phyloP scores from a whole-genome alignment of 257 asterid genomes.

The Solanum sparsipilum region DNA sequence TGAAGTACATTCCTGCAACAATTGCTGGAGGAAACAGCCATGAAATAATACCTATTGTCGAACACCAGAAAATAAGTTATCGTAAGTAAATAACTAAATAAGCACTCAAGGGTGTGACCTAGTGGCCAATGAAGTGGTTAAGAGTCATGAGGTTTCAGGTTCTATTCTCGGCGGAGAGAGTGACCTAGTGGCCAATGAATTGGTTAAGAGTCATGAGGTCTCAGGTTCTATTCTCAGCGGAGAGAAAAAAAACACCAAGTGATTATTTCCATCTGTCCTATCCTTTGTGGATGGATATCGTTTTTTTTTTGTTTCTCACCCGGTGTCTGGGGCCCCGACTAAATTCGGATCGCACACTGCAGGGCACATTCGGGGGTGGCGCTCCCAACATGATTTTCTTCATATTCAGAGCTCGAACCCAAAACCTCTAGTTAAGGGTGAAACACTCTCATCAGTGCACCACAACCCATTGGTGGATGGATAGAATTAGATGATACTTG shows the following conservation, averaged over 20 bases:
- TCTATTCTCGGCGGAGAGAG: not conserved
- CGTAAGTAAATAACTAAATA: not conserved
- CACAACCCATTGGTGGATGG: not conserved
- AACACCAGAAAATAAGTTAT: not conserved
- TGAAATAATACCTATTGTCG: slow-evolving; percentile 49
- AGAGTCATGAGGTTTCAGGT: not conserved
- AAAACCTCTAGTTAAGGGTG: not conserved
- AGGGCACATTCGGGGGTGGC: not conserved
- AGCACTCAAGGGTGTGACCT: not conserved
- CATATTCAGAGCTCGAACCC: not conserved
- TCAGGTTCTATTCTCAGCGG: too few species aligned
- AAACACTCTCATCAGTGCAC: not conserved
- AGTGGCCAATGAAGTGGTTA: not conserved
- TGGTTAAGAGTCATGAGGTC: too few species aligned
- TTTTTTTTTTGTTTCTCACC: too few species aligned
- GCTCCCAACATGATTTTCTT: not conserved
- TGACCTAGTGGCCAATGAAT: too few species aligned
- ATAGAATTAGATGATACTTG: not conserved
- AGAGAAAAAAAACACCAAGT: too few species aligned
- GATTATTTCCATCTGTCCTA: not conserved
- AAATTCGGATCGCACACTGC: not conserved
- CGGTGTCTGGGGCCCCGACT: not conserved
- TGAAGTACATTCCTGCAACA: slow-evolving; percentile 62
- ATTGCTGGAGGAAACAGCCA: slow-evolving; percentile 81
- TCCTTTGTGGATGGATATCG: too few species aligned